Base-by-base conservation (phyloP, 208 protist genomes). In the Trypanosomatidae sp. region DNA sequence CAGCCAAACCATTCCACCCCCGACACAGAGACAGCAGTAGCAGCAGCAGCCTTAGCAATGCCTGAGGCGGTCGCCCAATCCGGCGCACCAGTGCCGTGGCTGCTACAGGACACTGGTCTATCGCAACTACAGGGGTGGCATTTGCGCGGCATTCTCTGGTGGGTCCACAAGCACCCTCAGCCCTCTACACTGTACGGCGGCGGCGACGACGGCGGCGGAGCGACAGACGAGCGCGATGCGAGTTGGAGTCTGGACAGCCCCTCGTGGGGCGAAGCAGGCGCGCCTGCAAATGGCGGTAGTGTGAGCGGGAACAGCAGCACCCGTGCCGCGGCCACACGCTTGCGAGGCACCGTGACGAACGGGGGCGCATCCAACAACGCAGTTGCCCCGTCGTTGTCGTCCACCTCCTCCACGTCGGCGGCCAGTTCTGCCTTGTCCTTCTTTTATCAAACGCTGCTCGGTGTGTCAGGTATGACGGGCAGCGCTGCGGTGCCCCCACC, bases 361-460 rank as follows among this genome's bases (percentile, higher is more conserved):
- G 50, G 50, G 10, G 60, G 60, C 60, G 39, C 62, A 9, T 22
- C 33, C 22, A 25, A 47, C 66, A 56, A 39, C 66, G 19, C 30
- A 30, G 33, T 8, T 9, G 13, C 47, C 12, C 30, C 47, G 49
- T 28, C 49, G 3, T 28, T 41, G 33, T 56, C 66, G 8, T 19
- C 66, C 1, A 8, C 4, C 15, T 19, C 33, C 28, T 6, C 43
- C 25, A 59, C 36, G 39, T 60, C 41, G 36, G 68, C 39, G 0
- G 53, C 68, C 5, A 62, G 39, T 55, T 50, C 53, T 9, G 68
- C 55, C 1, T 43, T 72, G n/a, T 46, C 68, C 22, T 72, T 72
- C 41, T 72, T 72, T 19, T 72, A 62, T 39, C 50, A 72, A 46
- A 72, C 68, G 13, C 55, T 72, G n/a, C 55, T 72, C 41, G 68